Evolutionary conservation across 2,329 filamentous ascomycete genomes (phyloP).

Genomic region (Cladosporium sp.): DNA sequence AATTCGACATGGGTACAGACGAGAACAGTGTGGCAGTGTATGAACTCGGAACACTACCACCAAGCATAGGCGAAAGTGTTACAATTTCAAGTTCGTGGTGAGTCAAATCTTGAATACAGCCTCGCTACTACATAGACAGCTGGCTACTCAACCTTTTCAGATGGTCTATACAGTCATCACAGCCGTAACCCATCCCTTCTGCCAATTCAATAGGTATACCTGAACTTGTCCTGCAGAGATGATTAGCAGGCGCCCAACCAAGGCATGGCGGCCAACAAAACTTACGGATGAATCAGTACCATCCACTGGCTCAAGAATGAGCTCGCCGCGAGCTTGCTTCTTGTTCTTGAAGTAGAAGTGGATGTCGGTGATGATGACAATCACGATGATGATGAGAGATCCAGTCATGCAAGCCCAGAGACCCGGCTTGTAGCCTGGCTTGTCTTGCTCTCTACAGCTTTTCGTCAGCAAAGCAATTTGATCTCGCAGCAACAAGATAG

Average conservation of each 20-base stretch:
- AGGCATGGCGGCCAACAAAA: background rate
- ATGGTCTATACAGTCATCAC: background rate
- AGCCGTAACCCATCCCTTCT: background rate
- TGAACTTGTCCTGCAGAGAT: constrained; percentile 17
- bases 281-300: constrained; percentile 15
- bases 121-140: background rate
- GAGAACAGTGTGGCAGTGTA: background rate
- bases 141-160: background rate
- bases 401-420: constrained; percentile 23
- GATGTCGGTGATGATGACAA: constrained; percentile 17
- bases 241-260: background rate
- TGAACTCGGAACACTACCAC: background rate
- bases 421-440: constrained; percentile 21
- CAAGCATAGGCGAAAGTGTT: too few species aligned
- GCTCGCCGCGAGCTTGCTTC: constrained; percentile 18
- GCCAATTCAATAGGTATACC: constrained; percentile 16
- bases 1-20: background rate
- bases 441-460: constrained; percentile 30
- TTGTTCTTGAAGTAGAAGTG: constrained; percentile 22
- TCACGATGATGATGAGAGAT: constrained; percentile 20
- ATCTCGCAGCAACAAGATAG: constrained; percentile 58
- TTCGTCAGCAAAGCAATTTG: constrained; percentile 56
- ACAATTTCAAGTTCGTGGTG: too few species aligned
- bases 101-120: background rate
- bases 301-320: constrained; percentile 19